A percentile compares a stretch with the other conserved stretches of the same genome.
Evolutionary conservation across 202 grass and related monocot genomes (phyloP).

Genomic region (Digitaria exilis): DNA sequence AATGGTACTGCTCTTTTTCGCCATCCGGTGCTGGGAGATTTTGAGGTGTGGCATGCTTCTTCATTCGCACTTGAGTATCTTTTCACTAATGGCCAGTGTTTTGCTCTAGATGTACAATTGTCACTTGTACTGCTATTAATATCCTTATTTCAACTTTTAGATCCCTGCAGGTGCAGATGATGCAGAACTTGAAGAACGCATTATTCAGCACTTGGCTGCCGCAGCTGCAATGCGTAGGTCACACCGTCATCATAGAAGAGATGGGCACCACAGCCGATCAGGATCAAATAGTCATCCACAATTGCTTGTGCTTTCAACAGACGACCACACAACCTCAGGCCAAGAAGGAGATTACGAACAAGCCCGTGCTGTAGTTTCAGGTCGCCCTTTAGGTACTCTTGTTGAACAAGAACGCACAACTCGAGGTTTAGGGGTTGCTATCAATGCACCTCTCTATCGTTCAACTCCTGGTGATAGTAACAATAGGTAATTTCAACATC

Average conservation of each 20-base stretch:
- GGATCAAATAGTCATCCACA: slow-evolving; percentile 53
- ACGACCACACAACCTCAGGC: slow-evolving; percentile 35
- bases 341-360: slow-evolving; percentile 43
- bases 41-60: slow-evolving; percentile 67
- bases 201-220: slow-evolving; percentile 77
- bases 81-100: not conserved
- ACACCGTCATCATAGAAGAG: slow-evolving; percentile 70
- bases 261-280: slow-evolving; percentile 51
- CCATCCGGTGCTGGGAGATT: slow-evolving; percentile 81
- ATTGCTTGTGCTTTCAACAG: slow-evolving; percentile 57
- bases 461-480: slow-evolving; percentile 35
- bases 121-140: not conserved
- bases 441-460: slow-evolving; percentile 26
- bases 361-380: slow-evolving; percentile 36
- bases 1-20: slow-evolving; percentile 58
- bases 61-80: not conserved
- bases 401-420: slow-evolving; percentile 44
- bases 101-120: not conserved
- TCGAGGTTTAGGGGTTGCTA: slow-evolving; percentile 38
- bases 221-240: slow-evolving; percentile 80
- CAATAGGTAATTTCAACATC: slow-evolving; percentile 46
- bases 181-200: slow-evolving; percentile 80
- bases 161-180: slow-evolving; percentile 67
- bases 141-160: slow-evolving; percentile 36
- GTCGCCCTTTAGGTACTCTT: slow-evolving; percentile 41